phyloP scores from a whole-genome alignment of 2,329 filamentous ascomycete species.

The Pseudocercospora musae region DNA sequence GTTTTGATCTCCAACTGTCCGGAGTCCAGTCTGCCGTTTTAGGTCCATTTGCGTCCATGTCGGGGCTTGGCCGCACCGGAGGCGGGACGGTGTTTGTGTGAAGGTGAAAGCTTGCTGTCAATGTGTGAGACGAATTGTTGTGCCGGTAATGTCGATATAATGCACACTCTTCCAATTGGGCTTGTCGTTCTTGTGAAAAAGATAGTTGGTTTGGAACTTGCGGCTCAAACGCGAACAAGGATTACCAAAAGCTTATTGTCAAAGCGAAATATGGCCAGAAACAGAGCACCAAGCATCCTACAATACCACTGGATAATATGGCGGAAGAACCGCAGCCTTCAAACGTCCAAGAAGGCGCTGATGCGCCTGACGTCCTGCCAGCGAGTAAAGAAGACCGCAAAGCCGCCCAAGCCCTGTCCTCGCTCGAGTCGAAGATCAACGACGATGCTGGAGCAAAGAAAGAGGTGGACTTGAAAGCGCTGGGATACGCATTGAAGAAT shows the following conservation, averaged over 20 bases:
- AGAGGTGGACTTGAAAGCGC: slow-evolving; percentile 66
- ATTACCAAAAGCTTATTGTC: slow-evolving; percentile 3
- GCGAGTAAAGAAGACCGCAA: slow-evolving; percentile 72
- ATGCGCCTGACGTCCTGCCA: slow-evolving; percentile 52
- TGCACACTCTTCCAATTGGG: not conserved
- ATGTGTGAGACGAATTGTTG: too few species aligned
- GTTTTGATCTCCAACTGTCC: slow-evolving; percentile 71
- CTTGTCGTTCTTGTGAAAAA: not conserved
- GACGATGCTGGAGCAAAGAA: slow-evolving; percentile 47
- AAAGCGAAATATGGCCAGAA: not conserved
- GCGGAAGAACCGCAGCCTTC: slow-evolving; percentile 61
- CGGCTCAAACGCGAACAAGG: not conserved
- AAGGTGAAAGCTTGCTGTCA: not conserved
- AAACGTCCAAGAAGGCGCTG: slow-evolving; percentile 58
- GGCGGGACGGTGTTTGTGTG: not conserved
- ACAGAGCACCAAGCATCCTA: not conserved
- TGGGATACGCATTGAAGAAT: slow-evolving; percentile 68
- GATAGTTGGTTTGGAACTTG: too few species aligned
- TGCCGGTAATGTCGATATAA: too few species aligned
- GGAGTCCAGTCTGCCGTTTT: slow-evolving; percentile 52
- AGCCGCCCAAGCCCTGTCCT: slow-evolving; percentile 69
- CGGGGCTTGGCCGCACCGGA: not conserved
- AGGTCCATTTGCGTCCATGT: slow-evolving; percentile 1
- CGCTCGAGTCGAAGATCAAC: slow-evolving; percentile 60
- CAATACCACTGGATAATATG: slow-evolving; percentile 43